phyloP scores from a whole-genome alignment of 139 green algal species.

The Eudorina sp. region DNA sequence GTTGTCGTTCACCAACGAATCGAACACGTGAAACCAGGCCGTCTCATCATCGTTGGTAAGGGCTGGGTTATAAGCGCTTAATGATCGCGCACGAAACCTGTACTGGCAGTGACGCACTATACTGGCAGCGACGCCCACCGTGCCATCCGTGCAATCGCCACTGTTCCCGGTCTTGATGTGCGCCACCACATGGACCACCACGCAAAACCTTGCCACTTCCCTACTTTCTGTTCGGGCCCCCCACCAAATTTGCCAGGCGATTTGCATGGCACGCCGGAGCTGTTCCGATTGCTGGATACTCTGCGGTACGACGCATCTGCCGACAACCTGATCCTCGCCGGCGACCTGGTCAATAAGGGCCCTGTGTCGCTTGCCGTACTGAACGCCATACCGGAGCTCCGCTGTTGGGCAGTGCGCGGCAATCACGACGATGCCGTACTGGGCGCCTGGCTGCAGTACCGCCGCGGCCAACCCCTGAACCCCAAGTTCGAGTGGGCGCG shows the following conservation, averaged over 20 bases:
- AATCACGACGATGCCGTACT: conserved; percentile 73
- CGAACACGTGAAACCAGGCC: conserved; percentile 38
- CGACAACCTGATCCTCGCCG: conserved; percentile 73
- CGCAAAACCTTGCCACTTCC: too few relatives aligned
- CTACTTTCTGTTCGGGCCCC: too few relatives aligned
- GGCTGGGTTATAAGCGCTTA: background rate
- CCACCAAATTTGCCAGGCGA: conserved; percentile 33
- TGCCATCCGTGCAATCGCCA: too few relatives aligned
- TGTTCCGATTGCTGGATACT: conserved; percentile 59
- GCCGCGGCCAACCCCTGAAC: background rate
- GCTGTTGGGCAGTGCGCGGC: conserved; percentile 57
- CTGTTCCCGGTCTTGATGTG: too few relatives aligned
- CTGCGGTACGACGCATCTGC: conserved; percentile 22
- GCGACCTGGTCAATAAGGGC: conserved; percentile 80
- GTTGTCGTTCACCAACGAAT: conserved; percentile 31
- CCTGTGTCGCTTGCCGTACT: conserved; percentile 56
- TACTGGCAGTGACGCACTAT: too few relatives aligned
- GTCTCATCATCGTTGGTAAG: conserved; percentile 63
- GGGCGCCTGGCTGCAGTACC: background rate
- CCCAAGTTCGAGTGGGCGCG: conserved; percentile 17
- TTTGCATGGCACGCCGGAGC: conserved; percentile 64
- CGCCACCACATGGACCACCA: too few relatives aligned
- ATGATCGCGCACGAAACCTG: too few relatives aligned
- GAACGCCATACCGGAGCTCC: conserved; percentile 38
- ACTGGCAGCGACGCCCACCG: too few relatives aligned